Percentiles rank a stretch among this genome's conserved stretches.
Conservation (phyloP, 441 rosid species). For the Mallotus japonicus region DNA sequence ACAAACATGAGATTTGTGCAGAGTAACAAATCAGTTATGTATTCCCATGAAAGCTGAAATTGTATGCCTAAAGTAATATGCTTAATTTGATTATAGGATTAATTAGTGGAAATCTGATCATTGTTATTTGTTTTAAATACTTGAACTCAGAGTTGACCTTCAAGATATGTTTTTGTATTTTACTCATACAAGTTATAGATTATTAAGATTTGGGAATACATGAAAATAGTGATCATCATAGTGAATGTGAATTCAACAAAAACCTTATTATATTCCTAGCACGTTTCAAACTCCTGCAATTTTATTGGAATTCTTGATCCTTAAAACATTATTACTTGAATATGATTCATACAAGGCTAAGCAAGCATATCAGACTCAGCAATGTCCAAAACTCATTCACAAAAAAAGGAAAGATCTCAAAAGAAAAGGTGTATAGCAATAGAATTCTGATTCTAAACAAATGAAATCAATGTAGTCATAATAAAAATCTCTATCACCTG, state of each 20-base stretch:
- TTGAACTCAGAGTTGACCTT: neutral
- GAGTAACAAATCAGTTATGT: neutral
- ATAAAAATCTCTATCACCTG: constrained; percentile 44
- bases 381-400: neutral
- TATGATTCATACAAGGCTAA: neutral
- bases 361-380: neutral
- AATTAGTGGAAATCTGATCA: neutral
- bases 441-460: neutral
- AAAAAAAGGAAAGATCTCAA: constrained; percentile 2
- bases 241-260: neutral
- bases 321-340: neutral
- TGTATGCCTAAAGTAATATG: neutral
- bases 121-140: neutral
- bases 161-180: neutral
- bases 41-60: neutral
- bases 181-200: neutral
- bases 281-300: neutral
- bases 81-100: neutral
- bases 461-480: neutral
- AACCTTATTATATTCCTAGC: neutral
- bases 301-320: neutral
- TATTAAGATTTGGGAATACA: neutral
- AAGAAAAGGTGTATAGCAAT: neutral
- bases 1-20: neutral
- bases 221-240: neutral